These are phyloP conservation scores for Epichloe typhina DNA, from an alignment of 2,329 filamentous ascomycete species.

Conservation along the genomic window DNA sequence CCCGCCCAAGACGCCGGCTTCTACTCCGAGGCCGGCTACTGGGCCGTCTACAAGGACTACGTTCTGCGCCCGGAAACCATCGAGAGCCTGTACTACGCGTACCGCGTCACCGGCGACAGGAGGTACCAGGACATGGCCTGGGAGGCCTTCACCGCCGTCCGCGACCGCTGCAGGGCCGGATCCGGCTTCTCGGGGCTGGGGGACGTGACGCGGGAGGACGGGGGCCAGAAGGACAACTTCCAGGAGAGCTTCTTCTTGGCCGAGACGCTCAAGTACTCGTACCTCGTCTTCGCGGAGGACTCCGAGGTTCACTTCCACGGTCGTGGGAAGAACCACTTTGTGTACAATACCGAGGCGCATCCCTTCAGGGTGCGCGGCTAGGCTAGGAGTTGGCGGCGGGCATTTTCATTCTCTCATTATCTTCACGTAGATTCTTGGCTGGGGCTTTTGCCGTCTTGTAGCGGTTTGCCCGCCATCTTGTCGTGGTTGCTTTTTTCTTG, in stretches of 20 bases:
- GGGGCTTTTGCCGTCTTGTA: too few species aligned
- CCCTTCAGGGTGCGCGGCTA: conserved; percentile 19
- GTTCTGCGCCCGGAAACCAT: conserved; percentile 68
- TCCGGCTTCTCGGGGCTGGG: conserved; percentile 54
- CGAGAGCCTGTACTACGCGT: conserved; percentile 79
- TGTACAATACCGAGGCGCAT: conserved; percentile 38
- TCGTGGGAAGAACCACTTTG: conserved; percentile 29
- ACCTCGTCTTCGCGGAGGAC: conserved; percentile 54
- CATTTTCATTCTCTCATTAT: background rate
- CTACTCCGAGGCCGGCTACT: conserved; percentile 42
- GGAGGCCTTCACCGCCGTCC: conserved; percentile 61
- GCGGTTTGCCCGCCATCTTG: too few species aligned
- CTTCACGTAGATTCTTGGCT: background rate
- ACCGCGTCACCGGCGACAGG: conserved; percentile 58
- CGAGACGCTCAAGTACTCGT: conserved; percentile 76
- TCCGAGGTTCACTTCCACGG: conserved; percentile 40
- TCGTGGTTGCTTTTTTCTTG: too few species aligned
- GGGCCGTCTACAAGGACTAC: conserved; percentile 30
- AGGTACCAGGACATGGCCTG: conserved; percentile 79
- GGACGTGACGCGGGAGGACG: conserved; percentile 51
- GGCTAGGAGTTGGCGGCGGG: background rate
- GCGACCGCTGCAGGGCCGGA: conserved; percentile 45
- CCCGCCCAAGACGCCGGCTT: conserved; percentile 49
- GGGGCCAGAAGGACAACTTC: conserved; percentile 54
- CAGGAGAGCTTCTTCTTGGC: conserved; percentile 85